Base-by-base conservation (phyloP, 352 stramenopile species). In the Phytophthora capsici region DNA sequence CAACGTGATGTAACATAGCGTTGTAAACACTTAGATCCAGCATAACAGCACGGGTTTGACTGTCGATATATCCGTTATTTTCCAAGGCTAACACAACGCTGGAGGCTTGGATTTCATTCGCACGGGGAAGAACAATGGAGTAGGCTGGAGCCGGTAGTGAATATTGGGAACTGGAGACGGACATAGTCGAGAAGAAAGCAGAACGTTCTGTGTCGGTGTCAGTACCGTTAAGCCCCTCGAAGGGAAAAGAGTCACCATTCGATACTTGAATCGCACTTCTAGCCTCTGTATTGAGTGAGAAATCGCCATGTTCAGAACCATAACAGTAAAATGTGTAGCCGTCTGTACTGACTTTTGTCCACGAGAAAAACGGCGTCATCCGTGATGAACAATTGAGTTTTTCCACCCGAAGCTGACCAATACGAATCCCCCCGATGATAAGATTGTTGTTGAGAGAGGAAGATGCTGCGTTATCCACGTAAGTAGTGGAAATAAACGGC, bases 21-120 rank as follows among this genome's bases (percentile, higher is more conserved):
- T 84, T 86, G 56, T 71, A 75, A 3, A 88, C 4, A 51, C 80
- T 86, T 38, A 84, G 28, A 28, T 88, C 79, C 34, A 86, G 23
- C 65, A 86, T 69, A 13, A 84, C 54, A 7, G 52, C 66, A 12
- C 75, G 79, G 6, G 79, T 86, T 20, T 78, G 57, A 0, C 17
- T 26, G 22, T 86, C 79, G 8, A 88, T 25, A 63, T 84, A 86
- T 3, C 16, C 44, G 49, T 69, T 66, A 13, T 40, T 57, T 23
- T 74, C 51, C 0, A 88, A 52, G 43, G 48, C 69, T 12, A 38
- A 13, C 10, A 88, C 59, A 30, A 77, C 57, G 0, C 59, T 37
- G 2, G 17, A 32, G 3, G 75, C 75, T 19, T 61, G 40, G 0
- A 25, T 19, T 6, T 32, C 14, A 37, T 78, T 63, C 0, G 52